Evolutionary conservation across 257 asterid genomes (phyloP), one percentile per base, ranked within the genome.

Genomic region (Solanum chiquidenum): DNA sequence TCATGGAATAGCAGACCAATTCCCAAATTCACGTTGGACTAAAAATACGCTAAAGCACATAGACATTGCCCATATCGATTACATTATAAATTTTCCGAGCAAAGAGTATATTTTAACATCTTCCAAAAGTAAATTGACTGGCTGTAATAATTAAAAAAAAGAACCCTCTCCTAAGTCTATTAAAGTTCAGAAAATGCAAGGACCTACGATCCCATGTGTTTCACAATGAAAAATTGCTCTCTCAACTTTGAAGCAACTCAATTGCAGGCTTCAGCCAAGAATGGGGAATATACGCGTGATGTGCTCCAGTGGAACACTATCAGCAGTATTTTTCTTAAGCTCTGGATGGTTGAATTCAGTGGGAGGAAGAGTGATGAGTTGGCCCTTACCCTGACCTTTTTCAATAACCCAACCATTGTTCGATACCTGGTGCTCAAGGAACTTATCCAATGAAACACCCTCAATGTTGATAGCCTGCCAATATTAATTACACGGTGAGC

Each of bases 311-410:
- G 95, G 95, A 44, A 96, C 91, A 75, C 90, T 90, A 64, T 95
- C 98, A 25, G 93, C 91, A 40, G 91, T 38, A 83, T 83, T 95
- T 88, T 94, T 96, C 98, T 94, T 95, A 5, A 94, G 95, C 92
- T 91, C 95, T 3, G 98, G 98, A 87, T 92, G 93, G 93, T 95
- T 96, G 89, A 95, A 96, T 90, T 95, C 98, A 74, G 83, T 95
- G 44, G 46, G 86, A 23, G 99, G 96, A 85, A 96, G 91, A 86
- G 90, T 86, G 87, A 95, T 91, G 60, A 92, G 89, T 89, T 91
- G 98, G 64, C 93, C 95, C 90, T 89, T 91, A 64, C 91, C 93
- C 68, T 91, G 93, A 77, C 88, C 91, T 92, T 92, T 95, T 93
- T 95, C 98, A 18, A 91, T 86, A 35, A 86, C 86, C 98, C 98